These are phyloP conservation scores for Lentithecium fluviatile DNA, from an alignment of 495 filamentous ascomycete genomes.

Conservation along the genomic window DNA sequence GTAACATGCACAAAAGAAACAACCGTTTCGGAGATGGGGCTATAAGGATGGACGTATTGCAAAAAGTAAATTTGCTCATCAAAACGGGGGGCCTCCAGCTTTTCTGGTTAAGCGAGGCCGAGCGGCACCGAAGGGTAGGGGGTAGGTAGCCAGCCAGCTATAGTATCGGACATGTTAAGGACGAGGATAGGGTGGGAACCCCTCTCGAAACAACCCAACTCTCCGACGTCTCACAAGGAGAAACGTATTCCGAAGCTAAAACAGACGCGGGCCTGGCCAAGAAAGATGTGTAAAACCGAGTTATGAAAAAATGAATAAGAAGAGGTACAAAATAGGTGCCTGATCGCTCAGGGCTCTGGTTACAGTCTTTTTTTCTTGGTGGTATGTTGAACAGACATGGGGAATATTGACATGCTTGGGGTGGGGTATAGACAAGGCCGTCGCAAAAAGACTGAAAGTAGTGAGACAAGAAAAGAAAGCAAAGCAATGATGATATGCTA, in stretches of 20 bases:
- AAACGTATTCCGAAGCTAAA: neutral
- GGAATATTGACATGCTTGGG: constrained; percentile 15
- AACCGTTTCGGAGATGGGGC: neutral
- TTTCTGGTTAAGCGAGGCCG: neutral
- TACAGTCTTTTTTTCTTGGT: constrained; percentile 36
- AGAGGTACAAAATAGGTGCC: constrained; percentile 17
- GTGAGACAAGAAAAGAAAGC: constrained; percentile 20
- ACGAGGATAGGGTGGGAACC: too few relatives aligned
- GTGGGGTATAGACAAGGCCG: constrained; percentile 29
- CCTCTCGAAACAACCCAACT: neutral
- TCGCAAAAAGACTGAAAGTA: constrained; percentile 17
- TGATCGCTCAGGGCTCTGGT: too few relatives aligned
- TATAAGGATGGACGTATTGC: neutral
- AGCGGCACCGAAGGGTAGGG: too few relatives aligned
- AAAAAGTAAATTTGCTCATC: constrained; percentile 22
- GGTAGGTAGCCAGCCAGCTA: too few relatives aligned
- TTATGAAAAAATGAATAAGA: constrained; percentile 9
- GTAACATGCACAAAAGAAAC: constrained; percentile 2
- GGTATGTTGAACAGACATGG: neutral
- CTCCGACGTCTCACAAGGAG: neutral
- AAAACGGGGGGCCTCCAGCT: constrained; percentile 4
- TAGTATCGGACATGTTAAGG: too few relatives aligned
- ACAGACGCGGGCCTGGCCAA: too few relatives aligned
- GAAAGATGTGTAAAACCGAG: neutral
- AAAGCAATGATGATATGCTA: constrained; percentile 21